phyloP scores from a whole-genome alignment of 2,329 filamentous ascomycete species.

The Gaeumannomyces tritici region DNA sequence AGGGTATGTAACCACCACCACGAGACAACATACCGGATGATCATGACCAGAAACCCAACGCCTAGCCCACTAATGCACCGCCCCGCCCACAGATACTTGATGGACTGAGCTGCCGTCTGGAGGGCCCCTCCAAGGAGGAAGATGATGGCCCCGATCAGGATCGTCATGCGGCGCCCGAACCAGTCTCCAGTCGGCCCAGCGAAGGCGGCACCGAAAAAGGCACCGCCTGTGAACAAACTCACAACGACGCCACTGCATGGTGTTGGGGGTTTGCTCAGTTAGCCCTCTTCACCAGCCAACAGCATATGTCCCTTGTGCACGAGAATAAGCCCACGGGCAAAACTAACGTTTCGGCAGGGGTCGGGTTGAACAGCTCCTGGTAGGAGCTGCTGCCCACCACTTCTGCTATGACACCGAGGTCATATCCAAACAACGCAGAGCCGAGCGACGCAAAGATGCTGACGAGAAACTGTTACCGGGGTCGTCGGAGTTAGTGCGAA shows the following conservation, averaged over 20 bases:
- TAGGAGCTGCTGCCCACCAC: conserved; percentile 41
- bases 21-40: conserved; percentile 23
- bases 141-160: conserved; percentile 58
- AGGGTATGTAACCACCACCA: not conserved
- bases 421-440: conserved; percentile 45
- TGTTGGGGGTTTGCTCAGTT: not conserved
- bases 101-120: conserved; percentile 55
- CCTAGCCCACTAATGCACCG: conserved; percentile 59
- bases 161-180: conserved; percentile 62
- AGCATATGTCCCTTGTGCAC: not conserved
- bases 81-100: conserved; percentile 58
- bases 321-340: not conserved
- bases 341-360: not conserved
- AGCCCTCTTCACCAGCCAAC: not conserved
- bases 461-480: conserved; percentile 32
- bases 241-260: conserved; percentile 55
- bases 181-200: conserved; percentile 55
- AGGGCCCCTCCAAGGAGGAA: conserved; percentile 65
- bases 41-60: conserved; percentile 33
- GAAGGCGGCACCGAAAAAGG: conserved; percentile 58
- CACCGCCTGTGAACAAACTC: conserved; percentile 68
- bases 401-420: conserved; percentile 42
- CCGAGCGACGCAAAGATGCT: conserved; percentile 46
- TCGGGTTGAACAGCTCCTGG: conserved; percentile 24
- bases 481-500: not conserved